Evolutionary conservation across 306 rosid genomes (phyloP).

Genomic region (Corylus americana): DNA sequence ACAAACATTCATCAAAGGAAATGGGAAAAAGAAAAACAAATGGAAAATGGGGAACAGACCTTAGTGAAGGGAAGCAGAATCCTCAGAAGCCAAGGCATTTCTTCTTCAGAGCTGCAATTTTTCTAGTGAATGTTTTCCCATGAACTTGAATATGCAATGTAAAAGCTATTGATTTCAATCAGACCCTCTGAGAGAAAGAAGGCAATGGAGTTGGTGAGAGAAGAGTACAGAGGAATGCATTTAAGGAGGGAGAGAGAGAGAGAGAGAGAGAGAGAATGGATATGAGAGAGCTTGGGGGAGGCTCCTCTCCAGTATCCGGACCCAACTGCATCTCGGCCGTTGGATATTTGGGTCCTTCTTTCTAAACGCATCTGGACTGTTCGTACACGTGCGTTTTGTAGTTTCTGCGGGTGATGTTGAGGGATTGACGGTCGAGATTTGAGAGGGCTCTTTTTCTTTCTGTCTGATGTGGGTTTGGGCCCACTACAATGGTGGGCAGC

Average conservation of each 20-base stretch:
- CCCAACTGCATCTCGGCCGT: conserved; percentile 13
- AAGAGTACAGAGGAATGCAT: conserved; percentile 16
- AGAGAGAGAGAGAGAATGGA: not conserved
- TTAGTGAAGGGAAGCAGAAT: not conserved
- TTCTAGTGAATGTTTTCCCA: not conserved
- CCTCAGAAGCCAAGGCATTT: conserved; percentile 12
- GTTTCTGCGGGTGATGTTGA: too few relatives aligned
- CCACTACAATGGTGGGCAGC: not conserved
- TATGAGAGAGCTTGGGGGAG: not conserved
- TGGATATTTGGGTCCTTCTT: conserved; percentile 6
- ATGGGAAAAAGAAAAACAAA: not conserved
- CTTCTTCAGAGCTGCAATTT: conserved; percentile 5
- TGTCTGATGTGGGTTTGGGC: not conserved
- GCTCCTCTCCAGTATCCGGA: conserved; percentile 13
- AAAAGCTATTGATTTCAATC: conserved; percentile 3
- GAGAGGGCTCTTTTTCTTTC: not conserved
- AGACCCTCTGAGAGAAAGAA: not conserved
- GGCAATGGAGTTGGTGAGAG: conserved; percentile 6
- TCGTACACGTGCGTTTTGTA: too few relatives aligned
- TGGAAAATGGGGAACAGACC: conserved; percentile 9
- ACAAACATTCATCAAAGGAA: not conserved
- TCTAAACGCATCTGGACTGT: conserved; percentile 4
- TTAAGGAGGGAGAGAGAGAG: conserved; percentile 6
- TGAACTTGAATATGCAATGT: not conserved
- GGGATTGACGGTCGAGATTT: conserved; percentile 4